Evolutionary conservation across 345 rosid species (phyloP).

Genomic region (Lepidium africanum): DNA sequence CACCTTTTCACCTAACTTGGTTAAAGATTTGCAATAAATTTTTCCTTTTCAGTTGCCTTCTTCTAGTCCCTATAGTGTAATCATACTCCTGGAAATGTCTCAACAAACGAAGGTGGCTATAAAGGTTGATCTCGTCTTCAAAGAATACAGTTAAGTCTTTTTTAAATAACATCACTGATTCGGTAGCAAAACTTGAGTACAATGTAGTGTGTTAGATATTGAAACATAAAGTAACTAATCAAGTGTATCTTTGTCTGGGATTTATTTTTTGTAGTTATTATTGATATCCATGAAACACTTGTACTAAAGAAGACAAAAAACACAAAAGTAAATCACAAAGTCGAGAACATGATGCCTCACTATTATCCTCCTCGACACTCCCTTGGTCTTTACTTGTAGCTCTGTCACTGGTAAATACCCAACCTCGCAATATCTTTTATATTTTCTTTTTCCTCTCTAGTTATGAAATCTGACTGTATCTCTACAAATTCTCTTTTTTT

Average conservation of each 20-base stretch:
- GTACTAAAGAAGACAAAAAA: constrained; percentile 35
- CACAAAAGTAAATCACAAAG: constrained; percentile 19
- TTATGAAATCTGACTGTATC: too few relatives aligned
- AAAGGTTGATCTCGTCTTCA: constrained; percentile 78
- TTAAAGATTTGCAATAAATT: neutral
- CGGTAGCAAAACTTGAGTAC: neutral
- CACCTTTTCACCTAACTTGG: neutral
- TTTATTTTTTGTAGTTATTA: constrained; percentile 49
- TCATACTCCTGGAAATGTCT: constrained; percentile 42
- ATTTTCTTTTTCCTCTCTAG: too few relatives aligned
- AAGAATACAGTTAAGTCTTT: constrained; percentile 64
- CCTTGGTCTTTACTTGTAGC: too few relatives aligned
- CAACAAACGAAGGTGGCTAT: constrained; percentile 49
- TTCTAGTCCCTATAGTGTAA: constrained; percentile 68
- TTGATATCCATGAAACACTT: constrained; percentile 67
- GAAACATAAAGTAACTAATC: neutral
- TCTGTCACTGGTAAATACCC: too few relatives aligned
- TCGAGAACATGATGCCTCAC: constrained; percentile 32
- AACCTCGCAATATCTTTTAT: too few relatives aligned
- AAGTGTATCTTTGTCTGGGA: neutral
- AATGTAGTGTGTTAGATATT: neutral
- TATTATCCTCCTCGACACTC: constrained; percentile 2
- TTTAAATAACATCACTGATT: neutral
- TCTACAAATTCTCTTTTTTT: too few relatives aligned
- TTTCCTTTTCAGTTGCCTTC: neutral